A percentile compares a stretch with the other conserved stretches of the same genome.
phyloP scores from a whole-genome alignment of 73 alveolate genomes.

The Paramecium bursaria region DNA sequence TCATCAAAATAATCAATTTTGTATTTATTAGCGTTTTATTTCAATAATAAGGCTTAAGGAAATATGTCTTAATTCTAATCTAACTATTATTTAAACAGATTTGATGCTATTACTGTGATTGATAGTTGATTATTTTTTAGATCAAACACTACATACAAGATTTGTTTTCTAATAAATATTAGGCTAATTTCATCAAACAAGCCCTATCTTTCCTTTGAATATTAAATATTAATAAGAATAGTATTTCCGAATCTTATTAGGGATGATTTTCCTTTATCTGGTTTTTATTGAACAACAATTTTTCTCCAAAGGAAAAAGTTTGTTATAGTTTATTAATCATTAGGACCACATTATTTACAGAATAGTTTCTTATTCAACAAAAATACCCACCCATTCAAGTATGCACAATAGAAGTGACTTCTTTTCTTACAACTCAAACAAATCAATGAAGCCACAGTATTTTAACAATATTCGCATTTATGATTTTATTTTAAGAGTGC shows the following conservation, averaged over 20 bases:
- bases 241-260: constrained; percentile 27
- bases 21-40: constrained; percentile 18
- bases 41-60: neutral
- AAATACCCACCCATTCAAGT: constrained; percentile 48
- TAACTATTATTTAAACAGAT: neutral
- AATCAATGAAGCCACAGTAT: constrained; percentile 50
- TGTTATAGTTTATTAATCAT: constrained; percentile 5
- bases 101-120: neutral
- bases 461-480: constrained; percentile 59
- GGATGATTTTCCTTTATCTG: neutral
- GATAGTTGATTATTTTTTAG: neutral
- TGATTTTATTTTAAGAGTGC: neutral
- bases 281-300: constrained; percentile 48
- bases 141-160: constrained; percentile 2
- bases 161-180: neutral
- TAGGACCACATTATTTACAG: constrained; percentile 22
- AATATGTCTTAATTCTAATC: neutral
- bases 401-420: constrained; percentile 66
- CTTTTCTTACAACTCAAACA: constrained; percentile 63
- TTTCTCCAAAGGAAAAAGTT: constrained; percentile 6
- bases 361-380: constrained; percentile 35
- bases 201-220: neutral
- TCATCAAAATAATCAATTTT: neutral
- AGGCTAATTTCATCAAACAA: constrained; percentile 14
- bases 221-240: neutral